phyloP scores from a whole-genome alignment of 345 rosid species.

The Conringia planisiliqua region DNA sequence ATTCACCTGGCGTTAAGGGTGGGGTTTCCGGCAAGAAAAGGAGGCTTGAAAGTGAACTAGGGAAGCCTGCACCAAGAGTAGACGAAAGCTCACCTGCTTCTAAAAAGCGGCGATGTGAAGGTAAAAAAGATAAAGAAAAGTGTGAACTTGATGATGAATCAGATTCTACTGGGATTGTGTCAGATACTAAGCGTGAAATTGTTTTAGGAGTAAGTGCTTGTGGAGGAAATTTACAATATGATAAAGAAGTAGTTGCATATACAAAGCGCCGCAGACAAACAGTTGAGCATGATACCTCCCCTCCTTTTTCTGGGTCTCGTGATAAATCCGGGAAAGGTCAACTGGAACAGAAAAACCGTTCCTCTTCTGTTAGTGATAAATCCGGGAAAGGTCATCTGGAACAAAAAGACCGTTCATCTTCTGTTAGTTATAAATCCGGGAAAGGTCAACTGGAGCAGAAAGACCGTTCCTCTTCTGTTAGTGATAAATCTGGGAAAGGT shows the following conservation, averaged over 20 bases:
- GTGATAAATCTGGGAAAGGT: constrained; percentile 46
- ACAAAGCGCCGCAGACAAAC: constrained; percentile 57
- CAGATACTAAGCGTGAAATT: constrained; percentile 35
- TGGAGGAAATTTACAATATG: constrained; percentile 38
- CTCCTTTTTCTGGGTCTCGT: constrained; percentile 42
- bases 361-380: constrained; percentile 38
- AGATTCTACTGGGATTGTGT: constrained; percentile 21
- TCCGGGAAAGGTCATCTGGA: constrained; percentile 22
- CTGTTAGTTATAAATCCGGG: constrained; percentile 32
- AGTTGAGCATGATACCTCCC: constrained; percentile 52
- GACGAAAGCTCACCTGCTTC: constrained; percentile 44
- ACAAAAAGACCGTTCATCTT: constrained; percentile 37
- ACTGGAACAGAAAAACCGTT: constrained; percentile 38
- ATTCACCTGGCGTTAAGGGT: constrained; percentile 25
- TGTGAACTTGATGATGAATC: constrained; percentile 30
- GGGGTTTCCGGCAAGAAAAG: constrained; percentile 42
- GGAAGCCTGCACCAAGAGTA: constrained; percentile 38
- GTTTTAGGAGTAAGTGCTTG: constrained; percentile 48
- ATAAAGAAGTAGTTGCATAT: constrained; percentile 62
- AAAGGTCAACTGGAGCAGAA: constrained; percentile 36
- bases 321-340: constrained; percentile 32
- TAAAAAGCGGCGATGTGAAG: constrained; percentile 52
- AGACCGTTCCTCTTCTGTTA: constrained; percentile 32
- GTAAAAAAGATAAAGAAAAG: constrained; percentile 30
- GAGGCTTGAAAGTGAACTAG: constrained; percentile 44